Conservation (phyloP, 2,329 filamentous ascomycete species). For the Colletotrichum orbiculare region DNA sequence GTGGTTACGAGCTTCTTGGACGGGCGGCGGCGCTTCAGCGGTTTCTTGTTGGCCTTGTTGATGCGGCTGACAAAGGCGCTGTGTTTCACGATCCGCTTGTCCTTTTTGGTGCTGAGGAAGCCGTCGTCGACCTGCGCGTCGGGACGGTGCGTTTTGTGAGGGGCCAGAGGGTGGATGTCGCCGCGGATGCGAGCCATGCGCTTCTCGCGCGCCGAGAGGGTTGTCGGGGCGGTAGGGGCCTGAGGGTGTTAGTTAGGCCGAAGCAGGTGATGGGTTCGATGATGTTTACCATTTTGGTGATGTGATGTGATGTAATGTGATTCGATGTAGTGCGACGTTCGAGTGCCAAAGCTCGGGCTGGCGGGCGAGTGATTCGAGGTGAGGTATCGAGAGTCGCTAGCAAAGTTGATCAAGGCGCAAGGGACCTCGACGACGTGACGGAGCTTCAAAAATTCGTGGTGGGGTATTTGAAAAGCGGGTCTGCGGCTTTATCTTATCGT, state of each 20-base stretch:
- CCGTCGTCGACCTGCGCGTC: conserved; percentile 62
- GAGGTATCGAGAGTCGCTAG: background rate
- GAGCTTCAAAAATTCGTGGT: conserved; percentile 34
- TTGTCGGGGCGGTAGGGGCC: conserved; percentile 54
- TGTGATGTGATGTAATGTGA: background rate
- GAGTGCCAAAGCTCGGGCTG: background rate
- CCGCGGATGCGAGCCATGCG: conserved; percentile 62
- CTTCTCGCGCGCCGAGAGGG: conserved; percentile 69
- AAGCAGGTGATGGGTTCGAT: accelerated
- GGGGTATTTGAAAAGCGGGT: conserved; percentile 13
- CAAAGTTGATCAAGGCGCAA: background rate
- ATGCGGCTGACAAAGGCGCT: conserved; percentile 83
- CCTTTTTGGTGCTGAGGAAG: conserved; percentile 81
- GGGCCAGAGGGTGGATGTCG: conserved; percentile 60
- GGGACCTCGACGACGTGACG: background rate
- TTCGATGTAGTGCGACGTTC: background rate
- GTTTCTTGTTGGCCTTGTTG: conserved; percentile 54
- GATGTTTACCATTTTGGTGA: conserved; percentile 20
- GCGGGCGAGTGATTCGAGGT: background rate
- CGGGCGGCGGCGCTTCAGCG: conserved; percentile 73
- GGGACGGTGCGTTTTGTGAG: conserved; percentile 63
- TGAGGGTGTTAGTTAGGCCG: conserved; percentile 19
- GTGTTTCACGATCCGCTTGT: conserved; percentile 86
- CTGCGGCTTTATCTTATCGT: too few relatives aligned
- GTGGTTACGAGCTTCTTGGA: conserved; percentile 82